Evolutionary conservation across 495 filamentous ascomycete genomes (phyloP).

Genomic region (Bryoglossum gracile): DNA sequence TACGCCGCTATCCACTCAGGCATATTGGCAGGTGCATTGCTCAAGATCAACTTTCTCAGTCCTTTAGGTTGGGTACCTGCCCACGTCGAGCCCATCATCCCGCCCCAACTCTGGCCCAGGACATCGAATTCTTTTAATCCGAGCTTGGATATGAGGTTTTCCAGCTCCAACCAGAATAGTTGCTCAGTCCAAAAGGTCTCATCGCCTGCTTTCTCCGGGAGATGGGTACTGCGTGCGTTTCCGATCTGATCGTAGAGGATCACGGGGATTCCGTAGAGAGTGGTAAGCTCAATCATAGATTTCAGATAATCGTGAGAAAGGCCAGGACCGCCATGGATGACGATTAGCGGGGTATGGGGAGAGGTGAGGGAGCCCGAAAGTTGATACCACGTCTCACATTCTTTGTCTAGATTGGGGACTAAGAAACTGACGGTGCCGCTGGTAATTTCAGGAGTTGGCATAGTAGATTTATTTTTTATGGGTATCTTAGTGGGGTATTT

Average conservation of each 20-base stretch:
- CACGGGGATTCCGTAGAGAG: conserved; percentile 27
- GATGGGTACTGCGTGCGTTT: conserved; percentile 38
- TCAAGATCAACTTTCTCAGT: conserved; percentile 35
- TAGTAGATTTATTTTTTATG: too few relatives aligned
- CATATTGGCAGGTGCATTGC: conserved; percentile 32
- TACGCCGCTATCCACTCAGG: conserved; percentile 24
- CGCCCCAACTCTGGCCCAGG: conserved; percentile 45
- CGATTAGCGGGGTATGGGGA: conserved; percentile 27
- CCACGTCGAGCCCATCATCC: conserved; percentile 38
- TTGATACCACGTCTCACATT: conserved; percentile 41
- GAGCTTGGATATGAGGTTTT: conserved; percentile 38
- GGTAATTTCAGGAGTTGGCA: neutral
- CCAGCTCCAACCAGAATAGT: conserved; percentile 41
- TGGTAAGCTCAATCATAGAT: conserved; percentile 26
- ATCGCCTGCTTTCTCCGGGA: conserved; percentile 36
- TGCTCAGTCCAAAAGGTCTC: conserved; percentile 39
- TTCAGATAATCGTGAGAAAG: conserved; percentile 31
- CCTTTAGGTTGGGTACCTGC: conserved; percentile 31
- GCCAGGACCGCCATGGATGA: conserved; percentile 38
- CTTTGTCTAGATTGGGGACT: conserved; percentile 30
- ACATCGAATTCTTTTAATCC: conserved; percentile 34
- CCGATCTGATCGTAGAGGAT: conserved; percentile 50
- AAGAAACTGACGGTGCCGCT: conserved; percentile 24
- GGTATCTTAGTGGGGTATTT: neutral
- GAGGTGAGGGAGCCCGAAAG: conserved; percentile 30